Base-by-base conservation (phyloP, 106 monocot genomes). In the Alisma plantagoaquatica region DNA sequence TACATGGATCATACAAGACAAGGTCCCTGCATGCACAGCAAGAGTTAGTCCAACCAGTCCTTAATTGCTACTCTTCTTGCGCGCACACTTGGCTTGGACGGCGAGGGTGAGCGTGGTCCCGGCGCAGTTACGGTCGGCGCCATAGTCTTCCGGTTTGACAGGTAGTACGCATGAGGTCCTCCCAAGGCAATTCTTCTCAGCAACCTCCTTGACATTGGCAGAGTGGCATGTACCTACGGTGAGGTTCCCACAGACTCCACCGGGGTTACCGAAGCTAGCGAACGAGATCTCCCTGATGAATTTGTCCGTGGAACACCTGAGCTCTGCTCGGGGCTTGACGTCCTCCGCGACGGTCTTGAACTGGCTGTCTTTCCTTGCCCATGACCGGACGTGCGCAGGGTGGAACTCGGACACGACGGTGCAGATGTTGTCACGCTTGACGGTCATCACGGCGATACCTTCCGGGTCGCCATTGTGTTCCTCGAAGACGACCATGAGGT, bases 401-500 rank as follows among this genome's bases (percentile, higher is more conserved):
- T 78, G 78, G 65, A 54, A 58, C 60, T 77, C 81, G 0, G 87
- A 75, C 22, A 80, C 69, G n/a, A 61, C 27, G 11, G 69, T 61
- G 71, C 92, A 93, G 14, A 83, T 83, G 55, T 87, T 67, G 63
- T 93, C 92, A 49, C 92, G 79, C 56, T 45, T 83, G 33, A 83
- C 87, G 0, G 67, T 72, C 31, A 70, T n/a, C 9, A 87, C 21
- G 17, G 5, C 14, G 7, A 87, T 75, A 10, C 51, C 71, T 17
- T 74, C 62, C 1, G 87, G 79, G 51, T 77, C 63, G 9, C 92
- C 92, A 1, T 66, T 72, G 0, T 25, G 29, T 42, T 93, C 92
- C 70, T 93, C 87, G 16, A 87, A 80, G 3, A 84, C 29, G 17
- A 84, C 78, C 63, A 84, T 51, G 4, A 84, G 56, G 45, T n/a